Base-by-base conservation (phyloP, 371 early-diverging fungal species). In the Choanephora cucurbitarum region DNA sequence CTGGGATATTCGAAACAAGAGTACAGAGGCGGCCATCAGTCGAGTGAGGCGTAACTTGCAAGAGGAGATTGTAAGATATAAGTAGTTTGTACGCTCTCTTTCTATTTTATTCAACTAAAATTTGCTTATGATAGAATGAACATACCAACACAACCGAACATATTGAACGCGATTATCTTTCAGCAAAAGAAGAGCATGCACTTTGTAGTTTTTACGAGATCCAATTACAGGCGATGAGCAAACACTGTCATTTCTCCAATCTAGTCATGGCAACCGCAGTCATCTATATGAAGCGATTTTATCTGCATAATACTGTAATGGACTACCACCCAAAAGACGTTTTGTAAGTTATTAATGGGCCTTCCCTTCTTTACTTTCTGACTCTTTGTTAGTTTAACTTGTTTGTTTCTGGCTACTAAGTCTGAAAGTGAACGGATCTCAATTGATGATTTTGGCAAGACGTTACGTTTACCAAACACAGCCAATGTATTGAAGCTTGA, bases 261-360 rank as follows among this genome's bases (percentile, higher is more conserved):
- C 55, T 58, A 41, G 64, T 58, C 3, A 58, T 64, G 64, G 92
- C 93, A 40, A 94, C 96, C 1, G 91, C 95, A 0, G 80, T 95
- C n/a, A 83, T 84, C 17, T 94, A 88, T 52, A 90, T 93, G 84
- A 95, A 94, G 66, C 89, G 97, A 11, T 96, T 94, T 77, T 95
- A 88, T 69, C 70, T 96, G 32, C 74, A 80, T 63, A 91, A 93
- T 57, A 86, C 90, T 2, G 82, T 90, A 13, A 91, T 96, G 88
- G 94, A 95, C 59, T 91, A 94, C 64, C 91, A 89, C 55, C 93
- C 92, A 11, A 93, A 91, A 57, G 81, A 84, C 55, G 84, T 94
- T 46, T 79, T 92, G 91, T 87, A 78, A 63, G 56, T 28, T 28
- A 13, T 24, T n/a, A n/a, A n/a, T n/a, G n/a, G n/a, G n/a, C n/a